phyloP scores from a whole-genome alignment of 345 rosid species.

The Cardamine resedifolia region DNA sequence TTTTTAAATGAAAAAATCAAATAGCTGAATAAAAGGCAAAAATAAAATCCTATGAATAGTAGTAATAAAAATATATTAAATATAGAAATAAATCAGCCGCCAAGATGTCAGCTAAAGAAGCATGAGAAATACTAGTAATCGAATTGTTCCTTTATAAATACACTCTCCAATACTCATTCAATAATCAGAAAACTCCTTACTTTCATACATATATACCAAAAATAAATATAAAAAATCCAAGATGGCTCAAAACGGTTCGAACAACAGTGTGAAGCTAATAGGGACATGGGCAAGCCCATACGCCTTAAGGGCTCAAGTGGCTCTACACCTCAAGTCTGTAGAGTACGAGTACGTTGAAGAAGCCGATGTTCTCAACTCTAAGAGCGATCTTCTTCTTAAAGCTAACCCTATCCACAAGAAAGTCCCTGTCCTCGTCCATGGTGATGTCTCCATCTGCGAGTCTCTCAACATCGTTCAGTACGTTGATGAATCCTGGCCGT shows the following conservation, averaged over 20 bases:
- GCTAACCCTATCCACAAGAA: constrained; percentile 83
- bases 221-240: background rate
- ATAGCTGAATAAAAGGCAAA: background rate
- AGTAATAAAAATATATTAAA: no score
- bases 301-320: constrained; percentile 36
- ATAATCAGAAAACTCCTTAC: background rate
- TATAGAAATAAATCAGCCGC: background rate
- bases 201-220: background rate
- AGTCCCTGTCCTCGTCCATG: constrained; percentile 72
- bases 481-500: constrained; percentile 68
- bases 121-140: background rate
- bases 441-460: constrained; percentile 58
- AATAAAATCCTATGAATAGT: background rate
- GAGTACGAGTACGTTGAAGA: constrained; percentile 33
- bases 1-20: background rate
- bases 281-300: constrained; percentile 39
- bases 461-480: constrained; percentile 73
- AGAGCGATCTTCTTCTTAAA: constrained; percentile 70
- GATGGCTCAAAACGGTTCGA: constrained; percentile 26
- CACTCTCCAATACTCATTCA: background rate
- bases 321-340: constrained; percentile 37
- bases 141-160: constrained; percentile 17
- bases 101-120: background rate
- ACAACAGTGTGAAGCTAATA: constrained; percentile 21
- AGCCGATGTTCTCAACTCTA: constrained; percentile 31